phyloP scores from a whole-genome alignment of 805 yeast genomes.

The Zygosaccharomyces kombuchaensis region DNA sequence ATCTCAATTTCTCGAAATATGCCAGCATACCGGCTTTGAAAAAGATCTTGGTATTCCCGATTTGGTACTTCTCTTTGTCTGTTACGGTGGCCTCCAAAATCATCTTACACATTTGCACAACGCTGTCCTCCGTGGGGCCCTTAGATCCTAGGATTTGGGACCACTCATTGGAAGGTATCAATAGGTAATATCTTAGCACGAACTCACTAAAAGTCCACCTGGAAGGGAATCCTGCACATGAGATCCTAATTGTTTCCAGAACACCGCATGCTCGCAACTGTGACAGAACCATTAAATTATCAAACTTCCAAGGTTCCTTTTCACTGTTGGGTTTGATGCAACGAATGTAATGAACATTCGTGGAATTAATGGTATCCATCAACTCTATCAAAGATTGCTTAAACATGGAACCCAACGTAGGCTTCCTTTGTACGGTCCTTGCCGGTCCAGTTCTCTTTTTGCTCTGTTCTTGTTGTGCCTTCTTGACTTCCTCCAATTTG shows the following conservation, averaged over 20 bases:
- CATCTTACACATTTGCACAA: slow-evolving; percentile 56
- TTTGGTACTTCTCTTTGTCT: slow-evolving; percentile 68
- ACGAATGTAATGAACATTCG: slow-evolving; percentile 94
- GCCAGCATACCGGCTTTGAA: slow-evolving; percentile 97
- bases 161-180: slow-evolving; percentile 69
- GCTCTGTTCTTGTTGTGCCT: slow-evolving; percentile 34
- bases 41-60: slow-evolving; percentile 90
- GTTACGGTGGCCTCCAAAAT: slow-evolving; percentile 62
- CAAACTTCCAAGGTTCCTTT: slow-evolving; percentile 93
- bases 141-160: slow-evolving; percentile 47
- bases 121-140: slow-evolving; percentile 47
- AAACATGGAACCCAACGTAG: slow-evolving; percentile 92
- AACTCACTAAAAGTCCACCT: slow-evolving; percentile 94
- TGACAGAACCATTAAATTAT: slow-evolving; percentile 91
- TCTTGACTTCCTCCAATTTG: slow-evolving; percentile 38
- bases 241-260: slow-evolving; percentile 88
- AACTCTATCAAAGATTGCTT: slow-evolving; percentile 87
- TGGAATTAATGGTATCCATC: slow-evolving; percentile 88
- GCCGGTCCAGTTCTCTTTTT: slow-evolving; percentile 39
- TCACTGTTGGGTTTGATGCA: slow-evolving; percentile 96
- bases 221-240: slow-evolving; percentile 97
- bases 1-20: slow-evolving; percentile 75
- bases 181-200: slow-evolving; percentile 80
- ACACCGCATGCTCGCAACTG: slow-evolving; percentile 99
- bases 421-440: slow-evolving; percentile 61